phyloP scores from a whole-genome alignment of 257 asterid species.

The Gynochthodes officinalis region DNA sequence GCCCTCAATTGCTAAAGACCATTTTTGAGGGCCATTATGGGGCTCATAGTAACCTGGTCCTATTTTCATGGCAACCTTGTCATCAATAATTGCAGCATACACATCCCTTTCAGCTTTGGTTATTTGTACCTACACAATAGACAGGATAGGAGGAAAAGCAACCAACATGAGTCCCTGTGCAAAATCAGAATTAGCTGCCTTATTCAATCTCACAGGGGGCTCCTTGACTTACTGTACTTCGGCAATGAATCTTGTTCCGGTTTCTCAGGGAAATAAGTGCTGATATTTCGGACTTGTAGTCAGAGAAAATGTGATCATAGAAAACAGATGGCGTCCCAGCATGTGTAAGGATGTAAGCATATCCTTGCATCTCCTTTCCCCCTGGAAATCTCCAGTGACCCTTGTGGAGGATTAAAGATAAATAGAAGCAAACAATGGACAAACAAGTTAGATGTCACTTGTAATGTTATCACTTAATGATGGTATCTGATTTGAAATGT shows the following conservation, averaged over 20 bases:
- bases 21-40: conserved; percentile 35
- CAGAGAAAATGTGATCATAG: conserved; percentile 82
- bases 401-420: conserved; percentile 40
- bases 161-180: background rate
- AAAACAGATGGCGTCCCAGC: conserved; percentile 94
- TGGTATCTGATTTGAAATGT: background rate
- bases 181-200: conserved; percentile 10
- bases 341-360: conserved; percentile 87
- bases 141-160: background rate
- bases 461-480: background rate
- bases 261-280: conserved; percentile 64
- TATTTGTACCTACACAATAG: conserved; percentile 52
- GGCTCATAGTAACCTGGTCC: conserved; percentile 94
- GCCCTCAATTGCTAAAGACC: conserved; percentile 75
- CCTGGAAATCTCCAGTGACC: conserved; percentile 99
- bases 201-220: background rate
- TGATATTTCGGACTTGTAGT: conserved; percentile 45
- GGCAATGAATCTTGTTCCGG: conserved; percentile 74
- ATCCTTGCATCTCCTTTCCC: conserved; percentile 98
- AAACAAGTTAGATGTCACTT: conserved; percentile 9
- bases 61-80: conserved; percentile 75
- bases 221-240: conserved; percentile 69
- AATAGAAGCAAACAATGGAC: background rate
- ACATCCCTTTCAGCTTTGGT: conserved; percentile 84
- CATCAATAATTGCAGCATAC: conserved; percentile 81